A percentile compares a stretch with the other conserved stretches of the same genome.
Evolutionary conservation across 176 grass and related monocot genomes (phyloP).

Genomic region (Calamus simplicifolius): DNA sequence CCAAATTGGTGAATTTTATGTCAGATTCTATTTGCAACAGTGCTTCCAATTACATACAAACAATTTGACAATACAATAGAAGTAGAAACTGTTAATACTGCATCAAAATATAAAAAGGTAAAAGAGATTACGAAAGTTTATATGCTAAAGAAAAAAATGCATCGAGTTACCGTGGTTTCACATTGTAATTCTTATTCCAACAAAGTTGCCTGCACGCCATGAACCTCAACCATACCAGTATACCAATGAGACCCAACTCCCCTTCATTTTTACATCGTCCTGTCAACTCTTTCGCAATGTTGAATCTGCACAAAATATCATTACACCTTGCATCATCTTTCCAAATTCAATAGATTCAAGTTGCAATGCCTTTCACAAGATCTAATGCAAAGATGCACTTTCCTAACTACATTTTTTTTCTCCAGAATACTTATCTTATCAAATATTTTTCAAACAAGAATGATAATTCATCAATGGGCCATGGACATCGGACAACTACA

Average conservation of each 20-base stretch:
- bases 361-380: too few species aligned
- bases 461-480: neutral
- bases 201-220: conserved; percentile 16
- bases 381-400: too few species aligned
- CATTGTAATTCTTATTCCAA: conserved; percentile 21
- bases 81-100: too few species aligned
- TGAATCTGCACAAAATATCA: conserved; percentile 7
- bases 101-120: neutral
- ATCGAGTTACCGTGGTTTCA: conserved; percentile 7
- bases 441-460: neutral
- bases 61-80: too few species aligned
- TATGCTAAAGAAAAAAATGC: too few species aligned
- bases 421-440: too few species aligned
- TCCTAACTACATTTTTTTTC: too few species aligned
- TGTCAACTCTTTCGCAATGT: conserved; percentile 10
- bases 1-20: too few species aligned
- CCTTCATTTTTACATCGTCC: neutral
- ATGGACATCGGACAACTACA: too few species aligned
- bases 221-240: conserved; percentile 17
- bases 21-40: too few species aligned
- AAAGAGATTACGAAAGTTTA: too few species aligned
- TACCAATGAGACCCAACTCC: conserved; percentile 9
- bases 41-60: too few species aligned
- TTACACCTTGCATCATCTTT: neutral
- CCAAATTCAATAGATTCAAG: neutral